Conservation (phyloP, 2,329 filamentous ascomycete species). For the Nemania bipapillata region DNA sequence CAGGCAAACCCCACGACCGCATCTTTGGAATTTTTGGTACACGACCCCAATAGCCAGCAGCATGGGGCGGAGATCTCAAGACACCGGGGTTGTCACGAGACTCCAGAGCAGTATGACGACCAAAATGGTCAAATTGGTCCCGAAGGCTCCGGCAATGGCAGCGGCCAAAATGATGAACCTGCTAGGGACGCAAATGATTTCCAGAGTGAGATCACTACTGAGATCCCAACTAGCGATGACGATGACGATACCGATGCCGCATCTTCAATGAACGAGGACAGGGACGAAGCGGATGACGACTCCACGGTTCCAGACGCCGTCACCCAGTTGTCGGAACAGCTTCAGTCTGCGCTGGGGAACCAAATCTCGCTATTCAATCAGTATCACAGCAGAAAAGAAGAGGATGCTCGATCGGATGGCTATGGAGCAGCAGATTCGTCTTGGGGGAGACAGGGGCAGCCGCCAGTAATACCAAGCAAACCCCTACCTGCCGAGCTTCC, state of each 20-base stretch:
- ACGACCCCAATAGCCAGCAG: neutral
- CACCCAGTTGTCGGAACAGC: slow-evolving; percentile 39
- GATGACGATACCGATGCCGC: slow-evolving; percentile 18
- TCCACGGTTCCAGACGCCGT: slow-evolving; percentile 27
- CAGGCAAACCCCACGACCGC: neutral
- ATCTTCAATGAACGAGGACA: slow-evolving; percentile 27
- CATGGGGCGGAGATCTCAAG: neutral
- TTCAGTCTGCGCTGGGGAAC: slow-evolving; percentile 43
- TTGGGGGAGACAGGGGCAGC: slow-evolving; percentile 1
- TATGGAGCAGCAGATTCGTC: neutral
- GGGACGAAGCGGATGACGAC: slow-evolving; percentile 19
- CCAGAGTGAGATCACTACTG: slow-evolving; percentile 24
- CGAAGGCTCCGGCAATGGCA: neutral
- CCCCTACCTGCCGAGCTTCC: slow-evolving; percentile 37
- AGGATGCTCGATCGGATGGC: neutral
- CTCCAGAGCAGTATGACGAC: neutral
- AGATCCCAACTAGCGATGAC: slow-evolving; percentile 26
- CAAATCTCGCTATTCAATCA: slow-evolving; percentile 41
- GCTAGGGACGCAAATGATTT: slow-evolving; percentile 11
- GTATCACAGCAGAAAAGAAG: slow-evolving; percentile 25
- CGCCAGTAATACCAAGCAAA: slow-evolving; percentile 20
- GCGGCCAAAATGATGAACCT: slow-evolving; percentile 12
- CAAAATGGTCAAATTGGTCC: neutral
- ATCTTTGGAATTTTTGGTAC: neutral
- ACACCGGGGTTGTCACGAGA: neutral